Evolutionary conservation across 2,329 filamentous ascomycete species (phyloP).

Genomic region (Colletotrichum gigasporum): DNA sequence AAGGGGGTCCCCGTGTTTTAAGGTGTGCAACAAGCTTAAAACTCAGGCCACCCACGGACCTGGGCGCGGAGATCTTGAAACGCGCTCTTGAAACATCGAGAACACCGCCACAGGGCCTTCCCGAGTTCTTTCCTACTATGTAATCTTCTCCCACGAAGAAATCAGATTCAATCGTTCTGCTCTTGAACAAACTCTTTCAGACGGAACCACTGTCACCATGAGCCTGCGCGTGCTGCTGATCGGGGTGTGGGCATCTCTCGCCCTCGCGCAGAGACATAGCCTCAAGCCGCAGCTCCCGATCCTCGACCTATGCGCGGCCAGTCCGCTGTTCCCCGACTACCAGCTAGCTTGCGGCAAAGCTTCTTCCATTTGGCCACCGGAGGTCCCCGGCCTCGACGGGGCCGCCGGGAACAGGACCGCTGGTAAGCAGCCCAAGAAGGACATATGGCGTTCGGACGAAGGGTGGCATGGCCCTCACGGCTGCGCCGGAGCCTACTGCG

Average conservation of each 20-base stretch:
- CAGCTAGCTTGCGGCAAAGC: slow-evolving; percentile 5
- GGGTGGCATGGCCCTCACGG: slow-evolving; percentile 27
- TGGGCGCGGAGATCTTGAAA: slow-evolving; percentile 25
- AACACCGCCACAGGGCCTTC: background rate
- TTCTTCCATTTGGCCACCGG: background rate
- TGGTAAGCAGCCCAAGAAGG: slow-evolving; percentile 20
- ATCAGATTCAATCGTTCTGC: background rate
- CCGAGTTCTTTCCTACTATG: background rate
- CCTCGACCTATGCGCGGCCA: slow-evolving; percentile 13
- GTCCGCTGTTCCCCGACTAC: slow-evolving; percentile 20
- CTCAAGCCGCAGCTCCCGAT: slow-evolving; percentile 4
- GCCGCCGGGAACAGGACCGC: slow-evolving; percentile 8
- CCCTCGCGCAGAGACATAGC: background rate
- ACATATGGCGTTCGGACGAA: slow-evolving; percentile 30
- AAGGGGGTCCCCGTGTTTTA: background rate
- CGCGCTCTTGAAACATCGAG: slow-evolving; percentile 27
- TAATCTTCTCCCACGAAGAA: background rate
- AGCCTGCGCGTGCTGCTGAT: slow-evolving; percentile 6
- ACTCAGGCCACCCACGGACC: slow-evolving; percentile 2
- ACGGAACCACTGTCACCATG: background rate
- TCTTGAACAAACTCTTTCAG: background rate
- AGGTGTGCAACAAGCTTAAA: slow-evolving; percentile 6
- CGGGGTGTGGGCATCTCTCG: background rate
- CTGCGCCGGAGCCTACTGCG: slow-evolving; percentile 39
- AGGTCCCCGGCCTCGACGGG: background rate